Evolutionary conservation across 2,329 filamentous ascomycete species (phyloP).

Genomic region (Verticillium tricorpus): DNA sequence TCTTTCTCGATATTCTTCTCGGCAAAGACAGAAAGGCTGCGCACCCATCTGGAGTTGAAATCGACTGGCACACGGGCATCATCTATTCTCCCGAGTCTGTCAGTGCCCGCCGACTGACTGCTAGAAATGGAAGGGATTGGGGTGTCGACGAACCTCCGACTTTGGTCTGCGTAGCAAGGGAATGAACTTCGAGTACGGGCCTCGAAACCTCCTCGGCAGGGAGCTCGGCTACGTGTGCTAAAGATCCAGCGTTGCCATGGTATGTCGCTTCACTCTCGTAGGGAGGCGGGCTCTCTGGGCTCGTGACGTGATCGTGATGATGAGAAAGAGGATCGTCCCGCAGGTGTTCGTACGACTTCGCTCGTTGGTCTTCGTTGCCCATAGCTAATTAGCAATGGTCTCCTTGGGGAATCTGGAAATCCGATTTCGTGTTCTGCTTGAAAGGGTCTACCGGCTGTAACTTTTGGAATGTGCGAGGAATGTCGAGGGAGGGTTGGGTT

Average conservation of each 20-base stretch:
- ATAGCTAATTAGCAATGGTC: too few relatives aligned
- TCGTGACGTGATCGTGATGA: neutral
- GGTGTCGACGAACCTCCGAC: neutral
- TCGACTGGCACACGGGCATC: slow-evolving; percentile 7
- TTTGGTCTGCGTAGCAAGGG: neutral
- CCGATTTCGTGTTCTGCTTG: too few relatives aligned
- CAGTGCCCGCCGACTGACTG: neutral
- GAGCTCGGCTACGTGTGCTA: neutral
- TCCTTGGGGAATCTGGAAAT: too few relatives aligned
- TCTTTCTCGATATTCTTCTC: neutral
- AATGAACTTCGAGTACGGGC: neutral
- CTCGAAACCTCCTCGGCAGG: neutral
- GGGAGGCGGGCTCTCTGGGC: neutral
- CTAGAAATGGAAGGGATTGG: neutral
- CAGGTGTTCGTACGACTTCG: neutral
- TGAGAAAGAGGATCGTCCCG: neutral
- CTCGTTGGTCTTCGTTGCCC: too few relatives aligned
- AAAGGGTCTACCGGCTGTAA: too few relatives aligned
- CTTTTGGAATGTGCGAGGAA: too few relatives aligned
- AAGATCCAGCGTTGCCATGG: neutral
- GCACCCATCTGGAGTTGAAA: slow-evolving; percentile 5
- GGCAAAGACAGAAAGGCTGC: neutral
- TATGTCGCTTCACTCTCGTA: neutral
- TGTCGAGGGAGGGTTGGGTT: too few relatives aligned
- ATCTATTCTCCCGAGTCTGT: neutral